A percentile compares a stretch with the other conserved stretches of the same genome.
Evolutionary conservation across 768 basidiomycete species (phyloP).

Genomic region (Filobasidium floriforme): DNA sequence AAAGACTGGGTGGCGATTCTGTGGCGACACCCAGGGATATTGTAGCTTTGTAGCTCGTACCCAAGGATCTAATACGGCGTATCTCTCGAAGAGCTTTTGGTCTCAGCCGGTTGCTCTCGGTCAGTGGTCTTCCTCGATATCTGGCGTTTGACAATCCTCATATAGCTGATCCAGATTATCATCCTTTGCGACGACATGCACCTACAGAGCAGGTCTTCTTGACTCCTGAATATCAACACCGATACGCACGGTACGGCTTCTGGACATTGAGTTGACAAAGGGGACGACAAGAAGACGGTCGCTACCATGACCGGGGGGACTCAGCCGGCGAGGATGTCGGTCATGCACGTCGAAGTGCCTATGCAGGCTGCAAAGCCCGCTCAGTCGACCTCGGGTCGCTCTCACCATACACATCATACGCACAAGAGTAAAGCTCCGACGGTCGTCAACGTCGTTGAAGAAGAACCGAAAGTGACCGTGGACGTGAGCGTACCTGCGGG

Average conservation of each 20-base stretch:
- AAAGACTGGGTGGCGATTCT: no score
- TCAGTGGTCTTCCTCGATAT: no score
- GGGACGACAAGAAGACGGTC: background rate
- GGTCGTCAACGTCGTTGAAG: background rate
- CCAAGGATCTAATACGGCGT: no score
- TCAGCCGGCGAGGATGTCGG: conserved; percentile 3
- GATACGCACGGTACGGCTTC: background rate
- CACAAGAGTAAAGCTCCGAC: conserved; percentile 1
- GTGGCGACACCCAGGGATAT: no score
- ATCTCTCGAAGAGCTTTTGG: no score
- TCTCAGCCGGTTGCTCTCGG: no score
- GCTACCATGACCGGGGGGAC: background rate
- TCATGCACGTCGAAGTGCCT: conserved; percentile 4
- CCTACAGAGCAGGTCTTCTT: no score
- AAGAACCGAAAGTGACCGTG: background rate
- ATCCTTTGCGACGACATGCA: no score
- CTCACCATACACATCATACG: background rate
- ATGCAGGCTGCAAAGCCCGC: background rate
- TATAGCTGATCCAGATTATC: no score
- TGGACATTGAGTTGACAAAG: background rate
- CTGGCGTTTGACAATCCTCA: no score
- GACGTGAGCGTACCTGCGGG: background rate
- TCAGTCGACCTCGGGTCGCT: background rate
- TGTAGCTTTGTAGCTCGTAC: no score
- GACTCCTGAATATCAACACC: background rate